phyloP scores from a whole-genome alignment of 352 stramenopile species.

The Pythium coloratum region DNA sequence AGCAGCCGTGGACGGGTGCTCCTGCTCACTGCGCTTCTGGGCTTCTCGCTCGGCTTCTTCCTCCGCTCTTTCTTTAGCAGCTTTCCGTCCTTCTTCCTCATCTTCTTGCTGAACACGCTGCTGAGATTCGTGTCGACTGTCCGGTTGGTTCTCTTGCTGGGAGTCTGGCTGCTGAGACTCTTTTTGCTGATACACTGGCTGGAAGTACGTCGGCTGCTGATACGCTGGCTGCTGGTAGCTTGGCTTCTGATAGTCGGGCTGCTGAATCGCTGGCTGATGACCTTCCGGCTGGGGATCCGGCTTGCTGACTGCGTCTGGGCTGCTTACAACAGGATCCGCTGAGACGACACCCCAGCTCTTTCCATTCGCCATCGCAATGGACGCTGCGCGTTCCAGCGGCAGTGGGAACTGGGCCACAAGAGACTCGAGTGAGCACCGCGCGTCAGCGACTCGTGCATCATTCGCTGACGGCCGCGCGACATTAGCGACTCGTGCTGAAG shows the following conservation, averaged over 20 bases:
- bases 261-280: too few species aligned
- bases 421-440: constrained; percentile 8
- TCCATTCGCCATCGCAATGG: not conserved
- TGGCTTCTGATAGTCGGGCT: too few species aligned
- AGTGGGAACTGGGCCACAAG: constrained; percentile 10
- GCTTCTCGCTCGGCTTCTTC: not conserved
- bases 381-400: constrained; percentile 11
- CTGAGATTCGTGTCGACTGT: too few species aligned
- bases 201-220: too few species aligned
- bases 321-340: not conserved
- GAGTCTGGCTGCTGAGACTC: not conserved
- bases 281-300: not conserved
- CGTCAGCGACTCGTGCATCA: not conserved
- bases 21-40: not conserved
- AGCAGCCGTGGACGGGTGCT: too few species aligned
- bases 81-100: too few species aligned
- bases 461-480: not conserved
- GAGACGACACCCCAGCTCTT: not conserved
- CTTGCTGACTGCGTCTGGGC: not conserved
- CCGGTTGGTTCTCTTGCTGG: too few species aligned
- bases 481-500: not conserved
- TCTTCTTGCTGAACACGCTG: too few species aligned
- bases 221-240: too few species aligned
- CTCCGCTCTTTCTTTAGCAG: not conserved
- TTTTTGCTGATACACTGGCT: too few species aligned